phyloP scores from a whole-genome alignment of 768 basidiomycete genomes.

The Leccinum ochraceum region DNA sequence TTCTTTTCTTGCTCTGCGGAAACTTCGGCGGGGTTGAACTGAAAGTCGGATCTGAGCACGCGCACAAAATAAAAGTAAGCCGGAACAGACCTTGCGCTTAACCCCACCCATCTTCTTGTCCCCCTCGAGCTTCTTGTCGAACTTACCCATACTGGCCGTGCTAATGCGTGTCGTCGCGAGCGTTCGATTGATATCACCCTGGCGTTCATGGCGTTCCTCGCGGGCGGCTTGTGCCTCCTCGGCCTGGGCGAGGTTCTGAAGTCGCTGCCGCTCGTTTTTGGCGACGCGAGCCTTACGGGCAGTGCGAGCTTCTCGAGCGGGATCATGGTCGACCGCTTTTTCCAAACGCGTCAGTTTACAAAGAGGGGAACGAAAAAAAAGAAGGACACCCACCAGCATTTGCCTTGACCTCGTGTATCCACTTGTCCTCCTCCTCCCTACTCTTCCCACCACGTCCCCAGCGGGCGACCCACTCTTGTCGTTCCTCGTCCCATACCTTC shows the following conservation, averaged over 20 bases:
- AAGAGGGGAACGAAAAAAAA: neutral
- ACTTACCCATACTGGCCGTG: conserved; percentile 95
- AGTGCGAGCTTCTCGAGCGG: conserved; percentile 70
- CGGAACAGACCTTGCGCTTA: conserved; percentile 78
- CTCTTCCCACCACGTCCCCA: conserved; percentile 94
- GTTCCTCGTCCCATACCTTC: conserved; percentile 92
- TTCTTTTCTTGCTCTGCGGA: conserved; percentile 68
- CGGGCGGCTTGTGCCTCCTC: conserved; percentile 28
- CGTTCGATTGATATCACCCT: conserved; percentile 72
- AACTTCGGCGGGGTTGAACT: conserved; percentile 87
- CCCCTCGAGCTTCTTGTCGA: conserved; percentile 87
- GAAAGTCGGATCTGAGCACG: neutral
- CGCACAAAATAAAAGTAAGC: neutral
- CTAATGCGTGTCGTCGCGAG: conserved; percentile 76
- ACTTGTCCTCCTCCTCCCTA: conserved; percentile 80
- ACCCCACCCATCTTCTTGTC: conserved; percentile 87
- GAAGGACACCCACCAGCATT: conserved; percentile 67
- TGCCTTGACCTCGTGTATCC: conserved; percentile 88
- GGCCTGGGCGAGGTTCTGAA: conserved; percentile 70
- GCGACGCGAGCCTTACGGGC: conserved; percentile 78
- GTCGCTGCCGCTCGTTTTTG: conserved; percentile 81
- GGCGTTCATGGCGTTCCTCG: conserved; percentile 51
- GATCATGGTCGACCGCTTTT: conserved; percentile 78
- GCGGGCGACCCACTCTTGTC: conserved; percentile 86
- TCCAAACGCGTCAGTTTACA: neutral